phyloP scores from a whole-genome alignment of 805 yeast species.

The Pichia cephalocereana region DNA sequence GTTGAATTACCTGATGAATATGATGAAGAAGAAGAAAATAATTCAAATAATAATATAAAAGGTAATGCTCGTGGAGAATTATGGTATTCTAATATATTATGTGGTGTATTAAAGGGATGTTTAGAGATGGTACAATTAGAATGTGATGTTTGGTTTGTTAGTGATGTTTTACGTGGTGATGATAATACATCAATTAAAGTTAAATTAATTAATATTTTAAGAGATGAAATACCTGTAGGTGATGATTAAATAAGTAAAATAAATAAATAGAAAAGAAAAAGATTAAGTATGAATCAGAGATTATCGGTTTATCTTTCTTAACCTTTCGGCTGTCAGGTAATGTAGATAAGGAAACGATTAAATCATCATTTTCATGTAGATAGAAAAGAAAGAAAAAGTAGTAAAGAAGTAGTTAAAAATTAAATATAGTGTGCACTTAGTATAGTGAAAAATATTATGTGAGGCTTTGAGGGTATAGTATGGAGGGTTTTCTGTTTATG shows the following conservation, averaged over 20 bases:
- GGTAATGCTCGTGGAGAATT: slow-evolving; percentile 58
- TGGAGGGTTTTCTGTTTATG: too few relatives aligned
- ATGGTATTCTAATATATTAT: slow-evolving; percentile 88
- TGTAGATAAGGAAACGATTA: slow-evolving; percentile 28
- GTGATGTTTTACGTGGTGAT: slow-evolving; percentile 79
- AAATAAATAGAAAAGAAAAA: background rate
- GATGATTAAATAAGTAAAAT: slow-evolving; percentile 46
- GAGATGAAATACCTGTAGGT: slow-evolving; percentile 96
- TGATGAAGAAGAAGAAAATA: slow-evolving; percentile 2
- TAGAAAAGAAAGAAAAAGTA: background rate
- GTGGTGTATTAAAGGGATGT: slow-evolving; percentile 88
- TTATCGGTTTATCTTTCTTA: slow-evolving; percentile 1
- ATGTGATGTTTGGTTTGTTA: slow-evolving; percentile 70
- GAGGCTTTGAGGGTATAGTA: too few relatives aligned
- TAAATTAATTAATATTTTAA: slow-evolving; percentile 59
- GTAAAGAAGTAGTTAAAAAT: background rate
- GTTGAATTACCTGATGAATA: slow-evolving; percentile 82
- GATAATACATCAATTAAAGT: slow-evolving; percentile 71
- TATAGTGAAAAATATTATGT: too few relatives aligned
- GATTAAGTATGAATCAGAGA: background rate
- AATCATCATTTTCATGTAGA: slow-evolving; percentile 15
- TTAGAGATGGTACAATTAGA: slow-evolving; percentile 94
- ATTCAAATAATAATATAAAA: background rate
- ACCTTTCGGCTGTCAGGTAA: slow-evolving; percentile 22
- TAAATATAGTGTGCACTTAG: too few relatives aligned